Evolutionary conservation across 2,329 filamentous ascomycete species (phyloP), one percentile per base, ranked within the genome.

Genomic region (Ploettnerulaceae sp.): DNA sequence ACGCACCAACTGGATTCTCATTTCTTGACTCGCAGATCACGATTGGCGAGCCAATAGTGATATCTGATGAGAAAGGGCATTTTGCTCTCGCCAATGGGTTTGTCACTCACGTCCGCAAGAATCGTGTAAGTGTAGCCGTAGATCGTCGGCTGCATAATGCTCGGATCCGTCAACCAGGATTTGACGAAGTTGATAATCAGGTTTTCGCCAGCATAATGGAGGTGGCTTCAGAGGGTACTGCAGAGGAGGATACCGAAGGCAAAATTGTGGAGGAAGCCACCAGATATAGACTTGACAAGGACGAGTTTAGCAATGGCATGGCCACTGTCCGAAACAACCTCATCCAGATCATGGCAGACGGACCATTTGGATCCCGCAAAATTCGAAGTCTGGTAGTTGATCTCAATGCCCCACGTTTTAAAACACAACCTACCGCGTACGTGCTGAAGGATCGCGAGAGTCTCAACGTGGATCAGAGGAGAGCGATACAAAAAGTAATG

Each of bases 291-390:
- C 72, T 98, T 3, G 93, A 98, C 67, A 96, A 96, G 64, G 93
- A 98, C 60, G 93, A 98, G 62, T 98, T 98, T 67, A 95, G 89
- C 67, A 97, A 95, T 60, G 93, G 93, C 47, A 95, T 98, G 88
- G 89, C 93, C 3, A 85, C 86, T 22, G 87, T 95, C 35, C 82
- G 93, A 43, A 96, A 95, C 67, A 98, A 97, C 57, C 76, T 98
- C 1, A 80, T 97, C 24, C 87, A 90, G 56, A 79, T 95, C 59
- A 97, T 98, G 90, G 80, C 87, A 31, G 81, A 89, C 55, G 79
- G 81, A 33, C 72, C 84, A 1, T 83, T 81, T 57, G 83, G 83
- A 37, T 81, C 87, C 15, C 73, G 75, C 36, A 75, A 89, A 59
- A 79, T 94, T 26, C 82, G 90, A 46, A 77, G 81, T 17, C 73